A percentile compares a stretch with the other conserved stretches of the same genome.
These are phyloP conservation scores for Pseudogymnoascus sp. DNA, from an alignment of 2,329 filamentous ascomycete genomes.

Conservation along the genomic window DNA sequence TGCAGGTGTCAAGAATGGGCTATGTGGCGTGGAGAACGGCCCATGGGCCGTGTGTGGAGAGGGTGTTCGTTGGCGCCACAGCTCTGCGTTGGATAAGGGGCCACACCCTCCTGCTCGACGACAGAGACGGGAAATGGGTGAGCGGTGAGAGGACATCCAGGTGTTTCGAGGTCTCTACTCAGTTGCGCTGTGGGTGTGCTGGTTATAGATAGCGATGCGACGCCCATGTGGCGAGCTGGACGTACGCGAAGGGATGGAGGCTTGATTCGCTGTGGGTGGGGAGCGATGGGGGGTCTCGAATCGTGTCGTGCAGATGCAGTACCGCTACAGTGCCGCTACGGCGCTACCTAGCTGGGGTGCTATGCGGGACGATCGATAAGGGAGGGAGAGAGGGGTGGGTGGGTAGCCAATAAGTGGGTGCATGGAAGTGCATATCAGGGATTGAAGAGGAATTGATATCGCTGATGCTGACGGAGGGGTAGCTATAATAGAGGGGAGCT, in stretches of 20 bases:
- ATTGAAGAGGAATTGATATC: not conserved
- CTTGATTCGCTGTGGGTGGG: not conserved
- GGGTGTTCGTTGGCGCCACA: not conserved
- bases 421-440: not conserved
- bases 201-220: not conserved
- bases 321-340: not conserved
- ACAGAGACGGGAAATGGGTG: not conserved
- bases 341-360: not conserved
- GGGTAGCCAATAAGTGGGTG: not conserved
- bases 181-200: not conserved
- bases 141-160: not conserved
- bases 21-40: not conserved
- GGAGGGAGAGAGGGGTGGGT: not conserved
- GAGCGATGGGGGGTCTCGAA: not conserved
- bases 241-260: not conserved
- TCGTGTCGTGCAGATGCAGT: slow-evolving; percentile 4
- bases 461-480: not conserved
- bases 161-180: not conserved
- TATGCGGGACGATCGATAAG: slow-evolving; percentile 7
- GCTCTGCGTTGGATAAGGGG: not conserved
- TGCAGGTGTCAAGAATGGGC: not conserved
- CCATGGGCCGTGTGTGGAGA: not conserved
- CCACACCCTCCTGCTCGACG: not conserved
- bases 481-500: not conserved
- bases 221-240: not conserved